These are phyloP conservation scores for Pogostemon cablin DNA, from an alignment of 257 asterid genomes.

Conservation along the genomic window DNA sequence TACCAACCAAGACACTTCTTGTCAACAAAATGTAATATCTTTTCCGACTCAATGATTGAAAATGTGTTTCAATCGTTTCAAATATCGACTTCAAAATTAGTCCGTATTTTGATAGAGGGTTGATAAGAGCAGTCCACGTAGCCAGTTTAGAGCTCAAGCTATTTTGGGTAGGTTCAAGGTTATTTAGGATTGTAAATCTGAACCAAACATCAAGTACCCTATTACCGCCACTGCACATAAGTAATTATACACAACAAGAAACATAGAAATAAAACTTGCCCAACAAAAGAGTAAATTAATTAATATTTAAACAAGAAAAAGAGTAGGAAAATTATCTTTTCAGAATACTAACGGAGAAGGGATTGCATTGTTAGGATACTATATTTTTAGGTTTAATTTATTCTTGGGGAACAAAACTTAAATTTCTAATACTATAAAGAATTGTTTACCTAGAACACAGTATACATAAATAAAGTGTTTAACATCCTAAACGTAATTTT, in stretches of 20 bases:
- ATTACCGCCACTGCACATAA: slow-evolving; percentile 49
- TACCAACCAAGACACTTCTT: slow-evolving; percentile 37
- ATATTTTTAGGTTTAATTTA: too few relatives aligned
- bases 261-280: slow-evolving; percentile 55
- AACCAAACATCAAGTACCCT: slow-evolving; percentile 63
- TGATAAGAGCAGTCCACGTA: slow-evolving; percentile 53
- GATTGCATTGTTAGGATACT: too few relatives aligned
- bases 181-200: slow-evolving; percentile 51
- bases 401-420: too few relatives aligned
- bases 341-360: too few relatives aligned
- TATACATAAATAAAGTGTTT: too few relatives aligned
- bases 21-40: slow-evolving; percentile 26
- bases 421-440: too few relatives aligned
- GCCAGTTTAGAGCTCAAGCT: slow-evolving; percentile 57
- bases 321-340: too few relatives aligned
- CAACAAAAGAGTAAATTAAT: too few relatives aligned
- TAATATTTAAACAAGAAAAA: too few relatives aligned
- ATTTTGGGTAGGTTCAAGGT: slow-evolving; percentile 54
- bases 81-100: slow-evolving; percentile 54
- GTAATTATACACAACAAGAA: slow-evolving; percentile 45
- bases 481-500: too few relatives aligned
- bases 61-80: slow-evolving; percentile 34
- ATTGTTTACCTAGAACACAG: too few relatives aligned
- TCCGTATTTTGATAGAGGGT: slow-evolving; percentile 65
- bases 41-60: slow-evolving; percentile 10